These are phyloP conservation scores for Kluyveromyces nonfermentans DNA, from an alignment of 805 yeast genomes.

Conservation along the genomic window DNA sequence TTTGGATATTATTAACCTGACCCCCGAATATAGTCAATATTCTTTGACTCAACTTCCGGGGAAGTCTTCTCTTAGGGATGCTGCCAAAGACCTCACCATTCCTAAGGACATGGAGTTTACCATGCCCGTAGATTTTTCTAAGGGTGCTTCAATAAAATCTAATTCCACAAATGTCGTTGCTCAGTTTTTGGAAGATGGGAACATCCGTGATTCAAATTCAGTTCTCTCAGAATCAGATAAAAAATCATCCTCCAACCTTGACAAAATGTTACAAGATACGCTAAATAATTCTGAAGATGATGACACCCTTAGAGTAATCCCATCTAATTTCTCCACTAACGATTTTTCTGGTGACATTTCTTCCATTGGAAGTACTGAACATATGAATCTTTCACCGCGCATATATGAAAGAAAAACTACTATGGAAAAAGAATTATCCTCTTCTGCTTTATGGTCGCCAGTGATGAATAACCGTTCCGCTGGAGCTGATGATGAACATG, in stretches of 20 bases:
- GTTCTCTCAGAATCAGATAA: neutral
- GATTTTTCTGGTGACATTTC: neutral
- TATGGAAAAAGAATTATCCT: constrained; percentile 16
- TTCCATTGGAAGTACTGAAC: neutral
- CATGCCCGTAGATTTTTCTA: constrained; percentile 9
- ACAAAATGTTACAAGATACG: constrained; percentile 19
- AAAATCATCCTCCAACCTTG: constrained; percentile 7
- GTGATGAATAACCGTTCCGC: constrained; percentile 12
- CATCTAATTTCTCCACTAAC: neutral
- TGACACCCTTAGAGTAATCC: neutral
- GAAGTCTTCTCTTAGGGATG: neutral
- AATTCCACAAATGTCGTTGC: constrained; percentile 19
- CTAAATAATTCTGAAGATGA: constrained; percentile 12
- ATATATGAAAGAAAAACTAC: neutral
- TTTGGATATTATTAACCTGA: neutral
- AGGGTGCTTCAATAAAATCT: constrained; percentile 6
- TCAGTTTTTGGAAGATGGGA: constrained; percentile 16
- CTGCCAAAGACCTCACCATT: neutral
- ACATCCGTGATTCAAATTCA: constrained; percentile 5
- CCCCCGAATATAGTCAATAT: neutral
- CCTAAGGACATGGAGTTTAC: constrained; percentile 1
- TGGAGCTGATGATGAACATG: constrained; percentile 7
- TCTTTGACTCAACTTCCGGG: neutral
- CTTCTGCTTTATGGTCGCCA: constrained; percentile 13
- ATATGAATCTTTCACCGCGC: neutral